A percentile compares a stretch with the other conserved stretches of the same genome.
Conservation (phyloP, 129 eudicot species). For the Escallonia herrerae region DNA sequence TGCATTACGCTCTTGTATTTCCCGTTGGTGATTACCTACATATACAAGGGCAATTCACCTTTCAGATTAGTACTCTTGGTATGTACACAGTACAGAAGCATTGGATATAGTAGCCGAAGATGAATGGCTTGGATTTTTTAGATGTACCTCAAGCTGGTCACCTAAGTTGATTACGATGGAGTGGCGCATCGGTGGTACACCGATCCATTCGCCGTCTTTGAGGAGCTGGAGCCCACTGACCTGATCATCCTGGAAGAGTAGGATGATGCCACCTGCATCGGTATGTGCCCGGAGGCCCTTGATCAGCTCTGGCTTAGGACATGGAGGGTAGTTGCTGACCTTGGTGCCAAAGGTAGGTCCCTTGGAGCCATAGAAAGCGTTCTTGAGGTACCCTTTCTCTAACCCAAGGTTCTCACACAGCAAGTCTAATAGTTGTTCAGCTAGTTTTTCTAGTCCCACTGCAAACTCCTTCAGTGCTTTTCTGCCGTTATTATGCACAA, state of each 20-base stretch:
- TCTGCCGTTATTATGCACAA: slow-evolving; percentile 27
- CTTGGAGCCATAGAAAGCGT: slow-evolving; percentile 67
- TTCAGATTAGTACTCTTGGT: background rate
- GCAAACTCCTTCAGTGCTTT: slow-evolving; percentile 85
- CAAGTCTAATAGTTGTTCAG: slow-evolving; percentile 65
- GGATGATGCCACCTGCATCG: slow-evolving; percentile 90
- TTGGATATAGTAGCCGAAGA: background rate
- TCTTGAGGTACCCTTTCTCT: slow-evolving; percentile 81
- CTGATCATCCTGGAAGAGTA: slow-evolving; percentile 87
- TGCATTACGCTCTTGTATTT: slow-evolving; percentile 94
- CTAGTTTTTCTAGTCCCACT: slow-evolving; percentile 51
- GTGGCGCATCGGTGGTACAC: slow-evolving; percentile 96
- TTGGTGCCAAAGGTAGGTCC: slow-evolving; percentile 95
- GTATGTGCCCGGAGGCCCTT: slow-evolving; percentile 98
- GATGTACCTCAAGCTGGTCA: slow-evolving; percentile 87
- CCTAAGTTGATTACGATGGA: slow-evolving; percentile 89
- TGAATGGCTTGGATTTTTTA: no score
- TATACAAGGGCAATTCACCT: background rate
- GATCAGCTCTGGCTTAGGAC: slow-evolving; percentile 85
- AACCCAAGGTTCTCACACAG: slow-evolving; percentile 88
- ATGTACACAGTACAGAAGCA: background rate
- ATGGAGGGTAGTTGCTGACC: slow-evolving; percentile 91
- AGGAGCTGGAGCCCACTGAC: slow-evolving; percentile 99
- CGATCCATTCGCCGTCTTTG: slow-evolving; percentile 78
- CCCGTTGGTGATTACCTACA: slow-evolving; percentile 91